Base-by-base conservation (phyloP, 352 stramenopile species). In the Phytopythium helicoides region DNA sequence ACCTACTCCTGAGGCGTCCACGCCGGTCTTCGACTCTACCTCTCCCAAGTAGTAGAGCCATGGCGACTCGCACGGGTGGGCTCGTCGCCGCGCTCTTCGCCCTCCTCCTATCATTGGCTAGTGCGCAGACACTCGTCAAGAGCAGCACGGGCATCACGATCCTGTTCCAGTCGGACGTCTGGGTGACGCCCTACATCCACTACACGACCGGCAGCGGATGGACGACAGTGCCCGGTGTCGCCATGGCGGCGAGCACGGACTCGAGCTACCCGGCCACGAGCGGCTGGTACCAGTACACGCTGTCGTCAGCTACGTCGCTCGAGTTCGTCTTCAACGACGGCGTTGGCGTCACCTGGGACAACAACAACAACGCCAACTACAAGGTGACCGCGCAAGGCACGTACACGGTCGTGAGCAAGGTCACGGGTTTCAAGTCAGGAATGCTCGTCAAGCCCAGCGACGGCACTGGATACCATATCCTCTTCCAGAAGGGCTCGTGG, bases 291-390 rank as follows among this genome's bases (percentile, higher is more conserved):
- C 47, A 70, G 50, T 59, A 56, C 45, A 46, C 58, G n/a, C 16
- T 54, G 19, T 26, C 26, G 19, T 44, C 61, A 0, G 48, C 56
- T 39, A 51, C 57, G 10, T 54, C 57, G 8, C 49, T 66, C 18
- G 58, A 71, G 19, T 71, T 71, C 37, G 57, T 59, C 41, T 71
- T 71, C 58, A 69, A 69, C 18, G 61, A 69, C 26, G 62, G 57
- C 31, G 58, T 63, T 9, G 62, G 58, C 1, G 39, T 60, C 25
- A 47, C 56, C 45, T 71, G 62, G 62, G 62, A 71, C 58, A 71
- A 71, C 58, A 71, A 71, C 51, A 64, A 57, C 53, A 63, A 63
- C 34, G 49, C 36, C 26, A 71, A 66, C 42, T 71, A 71, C 53
- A 60, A 64, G 26, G 62, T 60, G 14, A 54, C 52, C 0, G 38